These are phyloP conservation scores for Fusarium sp. DNA, from an alignment of 2,329 filamentous ascomycete genomes.

Conservation along the genomic window DNA sequence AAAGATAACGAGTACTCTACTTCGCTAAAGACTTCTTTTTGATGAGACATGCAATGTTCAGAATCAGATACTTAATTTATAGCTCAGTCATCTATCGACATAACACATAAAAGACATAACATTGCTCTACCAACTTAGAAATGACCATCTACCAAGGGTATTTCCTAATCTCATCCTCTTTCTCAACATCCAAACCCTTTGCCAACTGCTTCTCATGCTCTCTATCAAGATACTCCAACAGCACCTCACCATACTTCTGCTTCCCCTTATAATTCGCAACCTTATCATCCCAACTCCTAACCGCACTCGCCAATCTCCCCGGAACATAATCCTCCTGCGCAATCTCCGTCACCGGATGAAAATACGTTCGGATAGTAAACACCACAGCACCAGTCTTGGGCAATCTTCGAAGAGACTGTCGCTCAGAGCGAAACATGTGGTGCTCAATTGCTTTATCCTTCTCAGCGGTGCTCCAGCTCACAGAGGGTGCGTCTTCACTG, in stretches of 20 bases:
- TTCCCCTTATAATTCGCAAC: conserved; percentile 82
- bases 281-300: conserved; percentile 85
- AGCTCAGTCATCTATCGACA: not conserved
- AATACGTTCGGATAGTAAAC: conserved; percentile 86
- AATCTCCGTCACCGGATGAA: conserved; percentile 76
- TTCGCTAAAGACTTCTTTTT: no score
- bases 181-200: conserved; percentile 70
- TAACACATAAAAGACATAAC: not conserved
- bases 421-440: conserved; percentile 81
- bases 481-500: conserved; percentile 70
- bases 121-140: not conserved
- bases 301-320: conserved; percentile 79
- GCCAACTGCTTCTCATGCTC: conserved; percentile 80
- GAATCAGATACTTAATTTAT: not conserved
- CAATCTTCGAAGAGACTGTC: conserved; percentile 75
- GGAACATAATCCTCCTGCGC: conserved; percentile 80
- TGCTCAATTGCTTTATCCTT: conserved; percentile 78
- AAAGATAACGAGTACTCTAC: no score
- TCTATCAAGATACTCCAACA: conserved; percentile 80
- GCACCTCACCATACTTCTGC: conserved; percentile 77
- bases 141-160: conserved; percentile 67
- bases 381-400: conserved; percentile 69
- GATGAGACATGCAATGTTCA: not conserved
- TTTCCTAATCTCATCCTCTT: conserved; percentile 68
- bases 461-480: conserved; percentile 81